Evolutionary conservation across 2,329 filamentous ascomycete genomes (phyloP).

Genomic region (Cytospora piceae): DNA sequence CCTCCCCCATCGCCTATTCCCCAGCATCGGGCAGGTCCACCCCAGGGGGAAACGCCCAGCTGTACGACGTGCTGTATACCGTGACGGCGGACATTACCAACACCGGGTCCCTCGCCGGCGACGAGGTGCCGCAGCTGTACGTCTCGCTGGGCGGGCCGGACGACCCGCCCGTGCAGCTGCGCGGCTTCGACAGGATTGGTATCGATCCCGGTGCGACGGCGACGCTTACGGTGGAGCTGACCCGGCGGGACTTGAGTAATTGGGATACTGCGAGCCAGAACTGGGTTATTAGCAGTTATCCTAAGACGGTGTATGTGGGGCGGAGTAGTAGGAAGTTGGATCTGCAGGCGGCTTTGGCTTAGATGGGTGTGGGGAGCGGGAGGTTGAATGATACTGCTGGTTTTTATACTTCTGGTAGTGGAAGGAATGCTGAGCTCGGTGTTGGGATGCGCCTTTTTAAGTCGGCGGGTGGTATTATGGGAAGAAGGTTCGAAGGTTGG

Average conservation of each 20-base stretch:
- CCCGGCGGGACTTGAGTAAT: slow-evolving; percentile 81
- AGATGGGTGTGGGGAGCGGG: not conserved
- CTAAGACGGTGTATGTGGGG: slow-evolving; percentile 60
- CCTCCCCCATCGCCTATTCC: slow-evolving; percentile 58
- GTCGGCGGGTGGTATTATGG: not conserved
- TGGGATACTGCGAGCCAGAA: slow-evolving; percentile 83
- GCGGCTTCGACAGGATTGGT: slow-evolving; percentile 78
- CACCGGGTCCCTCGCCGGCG: slow-evolving; percentile 65
- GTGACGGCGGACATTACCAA: slow-evolving; percentile 73
- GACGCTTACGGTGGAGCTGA: slow-evolving; percentile 70
- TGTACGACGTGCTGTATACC: slow-evolving; percentile 72
- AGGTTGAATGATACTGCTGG: not conserved
- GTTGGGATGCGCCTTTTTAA: not conserved
- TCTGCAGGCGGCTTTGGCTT: slow-evolving; percentile 42
- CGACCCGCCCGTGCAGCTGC: slow-evolving; percentile 69
- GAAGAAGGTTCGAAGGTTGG: not conserved
- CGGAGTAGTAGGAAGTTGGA: slow-evolving; percentile 59
- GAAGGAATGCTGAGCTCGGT: not conserved
- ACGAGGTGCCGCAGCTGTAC: slow-evolving; percentile 79
- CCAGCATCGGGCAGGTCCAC: slow-evolving; percentile 49
- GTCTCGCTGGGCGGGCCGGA: slow-evolving; percentile 77
- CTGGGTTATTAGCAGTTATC: slow-evolving; percentile 67
- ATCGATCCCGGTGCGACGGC: slow-evolving; percentile 70
- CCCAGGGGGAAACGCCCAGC: slow-evolving; percentile 65
- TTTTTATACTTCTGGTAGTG: no score